Evolutionary conservation across 139 green algal species (phyloP).

Genomic region (Coccomyxa sp.): DNA sequence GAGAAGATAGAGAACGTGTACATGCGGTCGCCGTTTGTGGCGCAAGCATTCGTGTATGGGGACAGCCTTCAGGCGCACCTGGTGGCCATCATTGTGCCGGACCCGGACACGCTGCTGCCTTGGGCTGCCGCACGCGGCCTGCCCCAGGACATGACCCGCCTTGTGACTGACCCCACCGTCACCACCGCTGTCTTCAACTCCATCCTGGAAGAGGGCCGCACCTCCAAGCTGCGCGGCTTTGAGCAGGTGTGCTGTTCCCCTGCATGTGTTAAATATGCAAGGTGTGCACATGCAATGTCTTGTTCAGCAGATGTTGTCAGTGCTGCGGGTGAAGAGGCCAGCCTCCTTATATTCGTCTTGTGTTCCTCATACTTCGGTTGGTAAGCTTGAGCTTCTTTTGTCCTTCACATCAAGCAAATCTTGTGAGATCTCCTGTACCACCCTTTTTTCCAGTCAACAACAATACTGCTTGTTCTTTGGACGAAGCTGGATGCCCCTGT

Average conservation of each 20-base stretch:
- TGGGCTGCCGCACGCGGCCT: conserved; percentile 52
- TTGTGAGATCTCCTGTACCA: background rate
- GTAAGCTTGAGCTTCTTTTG: background rate
- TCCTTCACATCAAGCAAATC: background rate
- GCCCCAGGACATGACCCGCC: conserved; percentile 35
- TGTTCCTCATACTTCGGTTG: background rate
- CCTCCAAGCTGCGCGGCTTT: conserved; percentile 79
- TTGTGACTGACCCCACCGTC: conserved; percentile 61
- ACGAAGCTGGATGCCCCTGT: background rate
- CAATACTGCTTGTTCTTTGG: background rate
- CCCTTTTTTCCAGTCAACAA: no score
- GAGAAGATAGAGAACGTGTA: conserved; percentile 98
- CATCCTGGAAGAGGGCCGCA: conserved; percentile 77
- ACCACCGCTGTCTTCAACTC: conserved; percentile 54
- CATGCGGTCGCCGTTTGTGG: conserved; percentile 61
- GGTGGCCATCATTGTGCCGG: conserved; percentile 88
- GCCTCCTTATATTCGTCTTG: background rate
- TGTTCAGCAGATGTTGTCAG: background rate
- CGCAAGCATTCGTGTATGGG: conserved; percentile 87
- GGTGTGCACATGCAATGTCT: background rate
- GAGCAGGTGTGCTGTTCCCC: conserved; percentile 51
- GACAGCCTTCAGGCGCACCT: conserved; percentile 76
- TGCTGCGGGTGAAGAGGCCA: no score
- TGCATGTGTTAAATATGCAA: no score
- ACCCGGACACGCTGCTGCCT: conserved; percentile 84